Conservation (phyloP, 2,329 filamentous ascomycete genomes). For the Penicillium sp. region DNA sequence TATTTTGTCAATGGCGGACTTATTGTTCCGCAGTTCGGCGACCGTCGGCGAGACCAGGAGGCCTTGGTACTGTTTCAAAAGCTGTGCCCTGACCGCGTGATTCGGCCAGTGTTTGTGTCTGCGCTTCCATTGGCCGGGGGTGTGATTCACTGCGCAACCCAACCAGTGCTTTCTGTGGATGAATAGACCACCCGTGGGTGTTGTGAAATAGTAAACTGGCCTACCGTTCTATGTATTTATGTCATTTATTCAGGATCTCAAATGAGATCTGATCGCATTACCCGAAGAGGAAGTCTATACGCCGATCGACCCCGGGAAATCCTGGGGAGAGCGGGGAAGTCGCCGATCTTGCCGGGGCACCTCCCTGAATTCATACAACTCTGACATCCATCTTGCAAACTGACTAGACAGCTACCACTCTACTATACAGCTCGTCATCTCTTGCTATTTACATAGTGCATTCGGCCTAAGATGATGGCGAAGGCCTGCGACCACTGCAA, state of each 20-base stretch:
- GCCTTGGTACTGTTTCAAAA: conserved; percentile 17
- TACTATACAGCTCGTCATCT: too few relatives aligned
- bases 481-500: conserved; percentile 18
- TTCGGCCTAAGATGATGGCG: conserved; percentile 29
- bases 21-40: conserved; percentile 24
- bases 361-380: neutral
- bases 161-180: conserved; percentile 9
- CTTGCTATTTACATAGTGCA: neutral
- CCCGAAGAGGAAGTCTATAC: neutral
- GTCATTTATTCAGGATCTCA: neutral
- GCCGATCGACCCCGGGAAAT: conserved; percentile 6
- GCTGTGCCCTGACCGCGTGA: conserved; percentile 18
- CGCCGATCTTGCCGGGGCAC: neutral
- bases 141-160: conserved; percentile 26
- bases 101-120: conserved; percentile 17
- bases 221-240: too few relatives aligned
- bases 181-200: neutral
- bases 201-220: too few relatives aligned
- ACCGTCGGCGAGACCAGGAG: conserved; percentile 13
- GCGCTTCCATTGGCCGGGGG: conserved; percentile 22
- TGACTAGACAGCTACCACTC: neutral
- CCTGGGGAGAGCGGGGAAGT: conserved; percentile 15
- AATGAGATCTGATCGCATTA: neutral
- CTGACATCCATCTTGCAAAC: neutral
- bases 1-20: conserved; percentile 26